Evolutionary conservation across 495 filamentous ascomycete genomes (phyloP), one percentile per base, ranked within the genome.

Genomic region (Xylaria longipes): DNA sequence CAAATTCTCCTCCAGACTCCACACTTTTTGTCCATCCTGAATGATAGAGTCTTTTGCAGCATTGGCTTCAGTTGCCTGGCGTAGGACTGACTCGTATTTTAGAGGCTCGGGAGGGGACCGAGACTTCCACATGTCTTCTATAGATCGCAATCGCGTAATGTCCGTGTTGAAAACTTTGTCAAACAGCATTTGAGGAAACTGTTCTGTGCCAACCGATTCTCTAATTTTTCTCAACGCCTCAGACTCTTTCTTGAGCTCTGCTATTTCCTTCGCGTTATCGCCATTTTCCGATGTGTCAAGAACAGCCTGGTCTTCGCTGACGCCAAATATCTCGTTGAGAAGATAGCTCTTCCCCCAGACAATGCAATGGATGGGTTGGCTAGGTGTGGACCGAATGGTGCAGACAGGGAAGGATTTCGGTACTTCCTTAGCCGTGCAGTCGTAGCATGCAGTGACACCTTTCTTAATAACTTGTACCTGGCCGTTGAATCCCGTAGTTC

Each of bases 331-430:
- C 76, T 98, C 95, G 70, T 93, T 93, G 70, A 98, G 89, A 15
- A 99, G 88, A 77, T 97, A 98, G 76, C 93, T 97, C 85, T 98
- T 99, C 0, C 88, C 95, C 96, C 96, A 99, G n/a, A 98, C 95
- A 58, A 99, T 99, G 83, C 96, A 98, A 80, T 99, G 96, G 33
- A 99, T 98, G 0, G 95, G 94, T 75, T 98, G 95, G 68, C 90
- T 93, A 0, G 96, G 96, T 1, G 93, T 98, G 76, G 93, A 97
- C 77, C 96, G 89, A 73, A 99, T 98, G 1, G 96, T 99, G 81
- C 96, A 99, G 27, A 99, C 93, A 6, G 96, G 94, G 78, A 94
- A 98, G 3, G 89, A 89, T 77, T 97, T 98, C 0, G 95, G 96
- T 7, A 91, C 88, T 71, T 94, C 92, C 78, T 98, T 98, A 0